Percentiles rank a stretch among this genome's conserved stretches.
Evolutionary conservation across 768 basidiomycete genomes (phyloP).

Genomic region (Hygrocybe punicea): DNA sequence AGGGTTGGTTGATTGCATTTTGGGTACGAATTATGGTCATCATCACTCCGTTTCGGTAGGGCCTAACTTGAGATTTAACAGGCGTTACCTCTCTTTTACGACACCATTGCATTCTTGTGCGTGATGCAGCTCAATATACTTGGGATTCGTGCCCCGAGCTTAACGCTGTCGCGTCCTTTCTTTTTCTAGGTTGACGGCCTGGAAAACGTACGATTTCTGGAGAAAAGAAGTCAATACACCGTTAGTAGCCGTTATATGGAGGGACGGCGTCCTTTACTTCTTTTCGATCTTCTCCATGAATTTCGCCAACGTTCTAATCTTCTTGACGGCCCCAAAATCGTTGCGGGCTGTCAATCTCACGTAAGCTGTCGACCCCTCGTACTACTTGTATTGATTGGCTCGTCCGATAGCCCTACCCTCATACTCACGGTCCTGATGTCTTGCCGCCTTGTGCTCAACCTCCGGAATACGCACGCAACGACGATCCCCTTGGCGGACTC

Average conservation of each 20-base stretch:
- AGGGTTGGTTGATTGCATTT: constrained; percentile 21
- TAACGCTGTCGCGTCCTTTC: constrained; percentile 2
- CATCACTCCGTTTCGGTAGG: no score
- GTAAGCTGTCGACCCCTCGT: no score
- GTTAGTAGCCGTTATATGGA: constrained; percentile 5
- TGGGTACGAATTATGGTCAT: constrained; percentile 19
- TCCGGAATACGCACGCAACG: constrained; percentile 6
- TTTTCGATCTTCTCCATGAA: constrained; percentile 28
- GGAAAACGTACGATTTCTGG: neutral
- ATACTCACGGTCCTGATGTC: constrained; percentile 25
- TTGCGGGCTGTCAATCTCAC: constrained; percentile 17
- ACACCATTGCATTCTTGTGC: no score
- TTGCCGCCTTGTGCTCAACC: constrained; percentile 23
- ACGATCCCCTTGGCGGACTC: no score
- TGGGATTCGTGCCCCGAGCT: neutral
- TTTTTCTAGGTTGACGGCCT: neutral
- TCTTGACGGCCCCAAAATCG: constrained; percentile 11
- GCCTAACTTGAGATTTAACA: no score
- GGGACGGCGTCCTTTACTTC: constrained; percentile 27
- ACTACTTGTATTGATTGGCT: no score
- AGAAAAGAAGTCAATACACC: neutral
- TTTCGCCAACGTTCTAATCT: constrained; percentile 21
- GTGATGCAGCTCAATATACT: no score
- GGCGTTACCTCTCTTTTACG: no score
- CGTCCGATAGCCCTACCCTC: constrained; percentile 18